Conservation (phyloP, 2,329 filamentous ascomycete genomes). For the Fusarium robinianum region DNA sequence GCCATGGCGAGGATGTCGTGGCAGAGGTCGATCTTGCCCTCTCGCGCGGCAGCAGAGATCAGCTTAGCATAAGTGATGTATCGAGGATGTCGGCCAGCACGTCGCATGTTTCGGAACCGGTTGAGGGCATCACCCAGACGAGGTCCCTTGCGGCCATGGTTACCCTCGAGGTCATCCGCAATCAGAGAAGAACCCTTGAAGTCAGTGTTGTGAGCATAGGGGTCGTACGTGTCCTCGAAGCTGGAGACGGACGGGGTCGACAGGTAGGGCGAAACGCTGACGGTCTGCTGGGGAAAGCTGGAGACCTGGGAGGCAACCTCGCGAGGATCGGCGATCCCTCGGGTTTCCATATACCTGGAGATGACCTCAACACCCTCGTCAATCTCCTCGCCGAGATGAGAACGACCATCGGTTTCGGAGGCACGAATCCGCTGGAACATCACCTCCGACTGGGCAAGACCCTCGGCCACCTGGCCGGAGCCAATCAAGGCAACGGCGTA, state of each 20-base stretch:
- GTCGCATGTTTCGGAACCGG: conserved; percentile 91
- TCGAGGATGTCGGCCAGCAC: conserved; percentile 85
- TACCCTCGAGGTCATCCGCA: conserved; percentile 84
- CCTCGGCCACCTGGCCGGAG: conserved; percentile 82
- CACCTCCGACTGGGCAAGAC: conserved; percentile 74
- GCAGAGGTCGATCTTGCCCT: conserved; percentile 78
- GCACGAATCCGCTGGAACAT: conserved; percentile 87
- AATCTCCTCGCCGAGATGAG: conserved; percentile 74
- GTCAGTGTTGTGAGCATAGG: conserved; percentile 87
- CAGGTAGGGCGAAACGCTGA: conserved; percentile 53
- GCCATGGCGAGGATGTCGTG: conserved; percentile 90
- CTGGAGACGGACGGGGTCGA: conserved; percentile 62
- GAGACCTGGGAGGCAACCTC: conserved; percentile 54
- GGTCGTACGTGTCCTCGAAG: conserved; percentile 84
- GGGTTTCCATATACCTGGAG: conserved; percentile 60
- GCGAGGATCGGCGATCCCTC: conserved; percentile 60
- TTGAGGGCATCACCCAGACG: conserved; percentile 79
- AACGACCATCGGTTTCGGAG: conserved; percentile 53
- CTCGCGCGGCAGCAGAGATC: conserved; percentile 85
- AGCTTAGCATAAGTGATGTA: conserved; percentile 98
- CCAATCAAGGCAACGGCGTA: conserved; percentile 86
- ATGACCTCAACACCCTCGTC: conserved; percentile 82
- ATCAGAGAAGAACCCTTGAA: conserved; percentile 92
- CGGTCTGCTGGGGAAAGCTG: conserved; percentile 50
- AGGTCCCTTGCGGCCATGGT: conserved; percentile 71